Conservation (phyloP, 345 rosid genomes). For the Euphorbia pulcherrima region DNA sequence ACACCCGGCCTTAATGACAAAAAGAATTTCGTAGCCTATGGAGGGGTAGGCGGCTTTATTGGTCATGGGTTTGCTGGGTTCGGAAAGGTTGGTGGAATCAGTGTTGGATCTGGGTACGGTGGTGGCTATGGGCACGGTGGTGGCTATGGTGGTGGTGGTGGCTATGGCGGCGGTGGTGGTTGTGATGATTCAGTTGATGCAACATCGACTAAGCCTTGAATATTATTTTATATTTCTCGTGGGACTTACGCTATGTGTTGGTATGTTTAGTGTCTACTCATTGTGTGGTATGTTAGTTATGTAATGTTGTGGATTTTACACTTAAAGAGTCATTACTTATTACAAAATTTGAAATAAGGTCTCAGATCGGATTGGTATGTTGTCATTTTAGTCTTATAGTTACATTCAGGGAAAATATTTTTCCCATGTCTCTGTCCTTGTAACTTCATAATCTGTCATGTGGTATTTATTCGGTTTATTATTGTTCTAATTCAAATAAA, state of each 20-base stretch:
- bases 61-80: conserved; percentile 16
- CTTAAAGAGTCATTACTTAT: background rate
- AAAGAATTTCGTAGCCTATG: conserved; percentile 14
- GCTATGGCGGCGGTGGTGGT: background rate
- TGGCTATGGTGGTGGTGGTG: background rate
- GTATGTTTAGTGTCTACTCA: too few species aligned
- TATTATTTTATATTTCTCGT: too few species aligned
- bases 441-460: too few species aligned
- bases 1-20: conserved; percentile 13
- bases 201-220: background rate
- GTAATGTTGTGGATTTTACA: too few species aligned
- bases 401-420: background rate
- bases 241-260: too few species aligned
- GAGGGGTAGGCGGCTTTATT: conserved; percentile 21
- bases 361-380: background rate
- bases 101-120: conserved; percentile 2
- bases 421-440: too few species aligned
- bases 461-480: too few species aligned
- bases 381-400: background rate
- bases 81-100: background rate
- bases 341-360: too few species aligned
- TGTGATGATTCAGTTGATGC: background rate
- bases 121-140: background rate
- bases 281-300: background rate
- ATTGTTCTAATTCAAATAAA: too few species aligned